Evolutionary conservation across 2,329 filamentous ascomycete species (phyloP).

Genomic region (Passalora sequoiae): DNA sequence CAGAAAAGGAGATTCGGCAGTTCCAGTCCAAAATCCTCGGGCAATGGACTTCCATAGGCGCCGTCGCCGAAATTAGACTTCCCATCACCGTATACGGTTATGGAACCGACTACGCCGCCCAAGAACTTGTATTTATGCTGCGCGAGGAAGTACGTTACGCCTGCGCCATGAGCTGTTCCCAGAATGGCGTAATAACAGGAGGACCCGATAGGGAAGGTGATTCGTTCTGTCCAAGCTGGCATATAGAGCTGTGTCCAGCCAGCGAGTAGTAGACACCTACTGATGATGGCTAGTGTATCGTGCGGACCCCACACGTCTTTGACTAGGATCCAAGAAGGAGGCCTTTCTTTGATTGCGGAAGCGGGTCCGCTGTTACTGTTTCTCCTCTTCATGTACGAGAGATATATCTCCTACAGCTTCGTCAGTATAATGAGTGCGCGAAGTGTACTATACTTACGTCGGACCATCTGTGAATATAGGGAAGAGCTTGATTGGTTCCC

Average conservation of each 20-base stretch:
- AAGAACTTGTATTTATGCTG: slow-evolving; percentile 1
- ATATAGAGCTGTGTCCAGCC: background rate
- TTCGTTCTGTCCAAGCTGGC: background rate
- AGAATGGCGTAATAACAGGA: slow-evolving; percentile 4
- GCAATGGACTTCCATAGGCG: too few relatives aligned
- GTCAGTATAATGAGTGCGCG: background rate
- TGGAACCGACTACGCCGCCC: too few relatives aligned
- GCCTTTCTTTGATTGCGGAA: background rate
- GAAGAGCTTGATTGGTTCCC: background rate
- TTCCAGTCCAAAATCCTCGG: too few relatives aligned
- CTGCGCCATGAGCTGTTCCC: background rate
- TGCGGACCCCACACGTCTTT: background rate
- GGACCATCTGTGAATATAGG: background rate
- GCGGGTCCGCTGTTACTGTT: background rate
- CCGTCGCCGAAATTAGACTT: too few relatives aligned
- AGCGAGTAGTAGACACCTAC: background rate
- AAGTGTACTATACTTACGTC: background rate
- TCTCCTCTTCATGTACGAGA: background rate
- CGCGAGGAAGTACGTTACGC: background rate
- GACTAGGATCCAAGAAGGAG: slow-evolving; percentile 3
- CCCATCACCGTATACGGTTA: too few relatives aligned
- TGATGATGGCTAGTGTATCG: background rate
- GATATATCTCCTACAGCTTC: background rate
- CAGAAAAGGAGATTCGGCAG: too few relatives aligned
- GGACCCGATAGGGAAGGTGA: slow-evolving; percentile 6